phyloP scores from a whole-genome alignment of 495 filamentous ascomycete genomes.

The Annulohypoxylon bovei region DNA sequence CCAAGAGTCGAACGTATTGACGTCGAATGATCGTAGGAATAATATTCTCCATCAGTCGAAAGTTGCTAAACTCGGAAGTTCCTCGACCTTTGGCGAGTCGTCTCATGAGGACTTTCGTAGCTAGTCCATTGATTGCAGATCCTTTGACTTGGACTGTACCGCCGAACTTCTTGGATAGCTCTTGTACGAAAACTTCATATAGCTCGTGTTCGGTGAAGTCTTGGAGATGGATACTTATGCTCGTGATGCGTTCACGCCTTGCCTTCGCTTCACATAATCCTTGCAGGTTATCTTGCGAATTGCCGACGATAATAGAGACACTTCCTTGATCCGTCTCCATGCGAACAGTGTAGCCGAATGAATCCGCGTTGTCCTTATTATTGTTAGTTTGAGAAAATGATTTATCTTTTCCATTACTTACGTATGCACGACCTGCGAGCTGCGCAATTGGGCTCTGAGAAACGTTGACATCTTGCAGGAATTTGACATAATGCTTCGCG shows the following conservation, averaged over 20 bases:
- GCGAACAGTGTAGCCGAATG: background rate
- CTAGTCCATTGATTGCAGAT: background rate
- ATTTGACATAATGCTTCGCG: background rate
- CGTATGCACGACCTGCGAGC: too few species aligned
- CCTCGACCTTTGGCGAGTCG: background rate
- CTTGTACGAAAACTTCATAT: background rate
- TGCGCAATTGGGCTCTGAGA: too few species aligned
- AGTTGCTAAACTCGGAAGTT: background rate
- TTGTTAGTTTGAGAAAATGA: too few species aligned
- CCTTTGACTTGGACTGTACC: background rate
- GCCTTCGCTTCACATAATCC: too few species aligned
- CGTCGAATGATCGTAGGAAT: background rate
- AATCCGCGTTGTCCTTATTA: too few species aligned
- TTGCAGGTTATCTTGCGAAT: too few species aligned
- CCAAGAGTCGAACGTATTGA: background rate
- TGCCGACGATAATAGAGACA: background rate
- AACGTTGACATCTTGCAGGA: background rate
- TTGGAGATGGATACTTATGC: background rate
- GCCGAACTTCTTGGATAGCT: background rate
- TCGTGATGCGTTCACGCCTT: too few species aligned
- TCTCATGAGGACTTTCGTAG: background rate
- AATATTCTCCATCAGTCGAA: background rate
- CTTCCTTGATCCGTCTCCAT: background rate
- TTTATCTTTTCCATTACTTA: too few species aligned
- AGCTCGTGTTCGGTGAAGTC: background rate